These are phyloP conservation scores for Erythrobasidium hasegawianum DNA, from an alignment of 1,284 basidiomycete genomes.

Conservation along the genomic window DNA sequence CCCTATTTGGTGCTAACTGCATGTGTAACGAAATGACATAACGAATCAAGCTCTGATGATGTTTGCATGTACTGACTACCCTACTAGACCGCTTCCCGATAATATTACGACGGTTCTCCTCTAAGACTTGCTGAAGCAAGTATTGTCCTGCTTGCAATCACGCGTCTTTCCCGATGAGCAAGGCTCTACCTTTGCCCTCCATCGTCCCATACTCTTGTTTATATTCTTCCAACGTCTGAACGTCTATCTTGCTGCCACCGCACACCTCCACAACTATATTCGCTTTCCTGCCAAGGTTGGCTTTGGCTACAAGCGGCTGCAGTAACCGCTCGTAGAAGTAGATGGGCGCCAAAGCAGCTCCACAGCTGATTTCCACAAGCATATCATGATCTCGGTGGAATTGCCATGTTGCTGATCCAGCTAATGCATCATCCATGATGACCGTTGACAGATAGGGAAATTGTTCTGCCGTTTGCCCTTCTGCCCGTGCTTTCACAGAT, in stretches of 20 bases:
- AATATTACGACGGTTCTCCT: not conserved
- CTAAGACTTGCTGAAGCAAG: too few relatives aligned
- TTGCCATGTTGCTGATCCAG: conserved; percentile 25
- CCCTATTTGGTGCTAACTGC: too few relatives aligned
- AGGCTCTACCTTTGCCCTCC: conserved; percentile 14
- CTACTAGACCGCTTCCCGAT: not conserved
- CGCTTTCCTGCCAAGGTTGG: conserved; percentile 4
- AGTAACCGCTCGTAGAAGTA: conserved; percentile 22
- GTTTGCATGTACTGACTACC: too few relatives aligned
- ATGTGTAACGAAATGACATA: too few relatives aligned
- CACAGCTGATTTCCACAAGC: conserved; percentile 28
- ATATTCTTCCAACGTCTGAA: conserved; percentile 18
- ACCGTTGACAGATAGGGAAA: conserved; percentile 17
- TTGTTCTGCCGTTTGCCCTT: not conserved
- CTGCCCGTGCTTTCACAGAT: not conserved
- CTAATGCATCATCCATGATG: conserved; percentile 22
- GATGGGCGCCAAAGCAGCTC: conserved; percentile 21
- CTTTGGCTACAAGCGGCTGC: not conserved
- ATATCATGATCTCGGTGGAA: conserved; percentile 25
- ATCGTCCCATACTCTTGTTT: conserved; percentile 20
- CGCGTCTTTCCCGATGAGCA: conserved; percentile 5
- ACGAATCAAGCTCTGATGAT: too few relatives aligned
- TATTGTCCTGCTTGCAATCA: too few relatives aligned
- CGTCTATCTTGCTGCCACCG: conserved; percentile 30
- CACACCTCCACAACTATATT: conserved; percentile 31